phyloP scores from a whole-genome alignment of 257 asterid species.

The Solanum sparsipilum region DNA sequence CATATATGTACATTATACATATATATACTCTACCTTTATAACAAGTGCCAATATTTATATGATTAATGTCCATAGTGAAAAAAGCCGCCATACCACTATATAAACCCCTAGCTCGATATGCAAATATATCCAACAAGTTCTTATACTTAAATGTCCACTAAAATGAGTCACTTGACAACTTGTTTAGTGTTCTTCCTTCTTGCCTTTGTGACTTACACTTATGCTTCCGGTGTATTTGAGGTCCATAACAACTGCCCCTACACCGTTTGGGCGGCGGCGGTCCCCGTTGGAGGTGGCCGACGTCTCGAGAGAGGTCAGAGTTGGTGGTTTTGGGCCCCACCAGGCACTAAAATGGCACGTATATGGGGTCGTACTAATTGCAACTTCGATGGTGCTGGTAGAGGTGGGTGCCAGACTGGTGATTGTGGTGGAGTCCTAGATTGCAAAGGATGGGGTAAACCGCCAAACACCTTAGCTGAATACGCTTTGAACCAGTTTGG shows the following conservation, averaged over 20 bases:
- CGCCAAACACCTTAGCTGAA: slow-evolving; percentile 45
- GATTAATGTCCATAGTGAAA: background rate
- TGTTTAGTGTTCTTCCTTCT: background rate
- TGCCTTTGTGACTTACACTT: background rate
- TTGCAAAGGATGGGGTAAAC: slow-evolving; percentile 30
- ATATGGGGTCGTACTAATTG: slow-evolving; percentile 71
- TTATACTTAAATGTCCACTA: background rate
- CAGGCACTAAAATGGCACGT: slow-evolving; percentile 16
- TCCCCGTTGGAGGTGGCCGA: slow-evolving; percentile 9
- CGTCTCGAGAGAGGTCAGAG: slow-evolving; percentile 19
- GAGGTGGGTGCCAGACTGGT: slow-evolving; percentile 50
- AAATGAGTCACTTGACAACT: background rate
- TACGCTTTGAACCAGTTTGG: slow-evolving; percentile 39
- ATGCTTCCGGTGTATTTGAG: slow-evolving; percentile 16
- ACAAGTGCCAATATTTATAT: background rate
- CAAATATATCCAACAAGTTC: background rate
- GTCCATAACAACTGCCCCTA: slow-evolving; percentile 18
- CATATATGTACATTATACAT: background rate
- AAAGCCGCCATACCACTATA: background rate
- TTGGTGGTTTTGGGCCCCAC: slow-evolving; percentile 18
- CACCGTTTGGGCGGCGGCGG: slow-evolving; percentile 30
- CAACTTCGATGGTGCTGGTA: slow-evolving; percentile 36
- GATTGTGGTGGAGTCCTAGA: slow-evolving; percentile 45
- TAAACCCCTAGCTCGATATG: background rate
- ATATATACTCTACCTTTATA: background rate